Conservation (phyloP, 306 rosid species). For the Quercus variabilis region DNA sequence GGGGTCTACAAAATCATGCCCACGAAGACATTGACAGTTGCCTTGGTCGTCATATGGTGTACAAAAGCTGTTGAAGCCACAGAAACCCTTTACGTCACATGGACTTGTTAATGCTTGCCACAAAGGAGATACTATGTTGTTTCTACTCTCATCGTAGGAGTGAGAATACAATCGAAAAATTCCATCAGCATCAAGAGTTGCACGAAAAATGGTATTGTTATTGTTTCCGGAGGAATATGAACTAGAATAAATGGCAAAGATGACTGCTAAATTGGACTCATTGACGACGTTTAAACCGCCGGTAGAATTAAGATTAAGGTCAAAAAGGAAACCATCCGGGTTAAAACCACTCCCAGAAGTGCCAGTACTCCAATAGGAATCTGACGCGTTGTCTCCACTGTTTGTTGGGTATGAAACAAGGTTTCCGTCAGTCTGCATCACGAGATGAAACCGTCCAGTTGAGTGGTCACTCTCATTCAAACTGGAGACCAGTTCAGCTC, state of each 20-base stretch:
- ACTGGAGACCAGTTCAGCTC: neutral
- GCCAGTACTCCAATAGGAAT: fast-evolving
- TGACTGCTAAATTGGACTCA: too few relatives aligned
- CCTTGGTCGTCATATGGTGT: fast-evolving
- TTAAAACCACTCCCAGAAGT: too few relatives aligned
- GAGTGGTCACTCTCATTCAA: neutral
- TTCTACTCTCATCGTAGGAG: fast-evolving
- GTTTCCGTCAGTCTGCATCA: neutral
- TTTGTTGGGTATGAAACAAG: neutral
- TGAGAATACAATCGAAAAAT: too few relatives aligned
- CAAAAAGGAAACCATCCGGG: too few relatives aligned
- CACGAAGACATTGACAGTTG: too few relatives aligned
- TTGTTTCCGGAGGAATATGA: too few relatives aligned
- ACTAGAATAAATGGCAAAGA: too few relatives aligned
- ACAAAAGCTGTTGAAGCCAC: too few relatives aligned
- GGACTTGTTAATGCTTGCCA: fast-evolving
- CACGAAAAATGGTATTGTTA: neutral
- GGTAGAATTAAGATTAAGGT: too few relatives aligned
- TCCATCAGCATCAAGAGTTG: too few relatives aligned
- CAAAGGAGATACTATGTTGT: fast-evolving
- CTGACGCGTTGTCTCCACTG: neutral
- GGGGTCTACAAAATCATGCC: too few relatives aligned
- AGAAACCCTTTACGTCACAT: fast-evolving
- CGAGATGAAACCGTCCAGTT: neutral
- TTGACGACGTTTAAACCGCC: too few relatives aligned